Conservation (phyloP, 768 basidiomycete species). For the Calocybe cyanea region DNA sequence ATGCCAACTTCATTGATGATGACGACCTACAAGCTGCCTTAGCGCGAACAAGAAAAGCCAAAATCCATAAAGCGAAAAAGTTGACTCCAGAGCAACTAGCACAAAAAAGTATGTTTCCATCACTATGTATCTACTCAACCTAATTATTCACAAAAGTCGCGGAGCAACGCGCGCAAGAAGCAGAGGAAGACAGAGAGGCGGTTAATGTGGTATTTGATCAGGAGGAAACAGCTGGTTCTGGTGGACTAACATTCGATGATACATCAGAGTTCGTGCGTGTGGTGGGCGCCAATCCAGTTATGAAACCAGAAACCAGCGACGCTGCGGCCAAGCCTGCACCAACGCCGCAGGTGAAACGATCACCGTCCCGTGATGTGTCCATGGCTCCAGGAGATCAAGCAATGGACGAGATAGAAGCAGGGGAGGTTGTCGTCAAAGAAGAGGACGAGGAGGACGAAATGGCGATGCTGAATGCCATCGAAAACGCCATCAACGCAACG, state of each 20-base stretch:
- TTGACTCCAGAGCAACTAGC: conserved; percentile 81
- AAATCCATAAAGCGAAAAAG: conserved; percentile 73
- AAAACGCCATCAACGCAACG: conserved; percentile 59
- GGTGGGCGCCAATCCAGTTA: conserved; percentile 63
- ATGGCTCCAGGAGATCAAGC: conserved; percentile 58
- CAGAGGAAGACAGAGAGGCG: conserved; percentile 39
- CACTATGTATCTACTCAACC: not conserved
- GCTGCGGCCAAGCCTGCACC: conserved; percentile 17
- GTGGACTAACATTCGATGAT: conserved; percentile 86
- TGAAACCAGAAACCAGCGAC: conserved; percentile 45
- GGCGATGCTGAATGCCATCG: conserved; percentile 76
- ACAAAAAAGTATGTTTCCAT: conserved; percentile 52
- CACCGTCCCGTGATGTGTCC: conserved; percentile 50
- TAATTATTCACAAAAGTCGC: conserved; percentile 46
- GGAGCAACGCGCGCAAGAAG: conserved; percentile 52
- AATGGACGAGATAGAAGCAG: conserved; percentile 76
- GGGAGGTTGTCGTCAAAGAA: conserved; percentile 78
- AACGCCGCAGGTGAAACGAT: conserved; percentile 25
- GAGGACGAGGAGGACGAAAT: conserved; percentile 66
- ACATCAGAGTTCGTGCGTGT: conserved; percentile 95
- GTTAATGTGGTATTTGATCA: conserved; percentile 27
- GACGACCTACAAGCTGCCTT: conserved; percentile 95
- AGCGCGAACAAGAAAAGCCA: conserved; percentile 79
- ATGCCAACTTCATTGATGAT: conserved; percentile 94
- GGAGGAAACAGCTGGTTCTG: conserved; percentile 41